A percentile compares a stretch with the other conserved stretches of the same genome.
phyloP scores from a whole-genome alignment of 768 basidiomycete species.

The Coprinopsis marcescibilis region DNA sequence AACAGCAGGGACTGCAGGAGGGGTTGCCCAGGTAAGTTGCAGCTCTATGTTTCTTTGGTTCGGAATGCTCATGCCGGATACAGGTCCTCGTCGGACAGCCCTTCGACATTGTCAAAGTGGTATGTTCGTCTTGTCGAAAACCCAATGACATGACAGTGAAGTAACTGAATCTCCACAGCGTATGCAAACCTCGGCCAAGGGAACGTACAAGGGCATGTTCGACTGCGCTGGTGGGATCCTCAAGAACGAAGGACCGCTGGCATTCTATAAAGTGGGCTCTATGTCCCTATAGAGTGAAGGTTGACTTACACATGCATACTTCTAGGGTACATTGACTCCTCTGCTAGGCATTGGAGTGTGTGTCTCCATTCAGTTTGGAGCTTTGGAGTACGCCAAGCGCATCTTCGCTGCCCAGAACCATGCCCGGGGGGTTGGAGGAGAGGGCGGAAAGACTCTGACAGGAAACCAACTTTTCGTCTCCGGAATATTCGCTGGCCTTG shows the following conservation, averaged over 20 bases:
- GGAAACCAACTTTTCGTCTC: constrained; percentile 64
- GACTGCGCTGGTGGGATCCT: constrained; percentile 88
- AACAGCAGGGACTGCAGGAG: constrained; percentile 86
- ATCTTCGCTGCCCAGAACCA: constrained; percentile 63
- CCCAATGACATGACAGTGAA: neutral
- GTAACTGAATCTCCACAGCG: constrained; percentile 41
- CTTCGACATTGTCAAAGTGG: constrained; percentile 97
- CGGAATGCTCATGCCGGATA: constrained; percentile 14
- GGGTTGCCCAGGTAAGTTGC: constrained; percentile 68
- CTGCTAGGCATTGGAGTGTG: constrained; percentile 90
- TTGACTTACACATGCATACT: constrained; percentile 4
- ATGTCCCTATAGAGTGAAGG: neutral
- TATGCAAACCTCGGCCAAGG: constrained; percentile 90
- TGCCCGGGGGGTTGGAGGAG: constrained; percentile 52
- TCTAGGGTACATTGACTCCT: constrained; percentile 84
- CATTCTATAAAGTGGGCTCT: constrained; percentile 82
- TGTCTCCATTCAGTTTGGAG: constrained; percentile 95
- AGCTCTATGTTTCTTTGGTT: constrained; percentile 8
- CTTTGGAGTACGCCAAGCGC: constrained; percentile 81
- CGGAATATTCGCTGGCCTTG: constrained; percentile 82
- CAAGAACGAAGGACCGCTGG: constrained; percentile 86
- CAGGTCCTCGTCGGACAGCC: constrained; percentile 90
- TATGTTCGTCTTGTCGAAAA: constrained; percentile 36
- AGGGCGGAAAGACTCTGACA: constrained; percentile 55
- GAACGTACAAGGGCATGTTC: constrained; percentile 84